Evolutionary conservation across 768 basidiomycete genomes (phyloP).

Genomic region (Serendipita indica): DNA sequence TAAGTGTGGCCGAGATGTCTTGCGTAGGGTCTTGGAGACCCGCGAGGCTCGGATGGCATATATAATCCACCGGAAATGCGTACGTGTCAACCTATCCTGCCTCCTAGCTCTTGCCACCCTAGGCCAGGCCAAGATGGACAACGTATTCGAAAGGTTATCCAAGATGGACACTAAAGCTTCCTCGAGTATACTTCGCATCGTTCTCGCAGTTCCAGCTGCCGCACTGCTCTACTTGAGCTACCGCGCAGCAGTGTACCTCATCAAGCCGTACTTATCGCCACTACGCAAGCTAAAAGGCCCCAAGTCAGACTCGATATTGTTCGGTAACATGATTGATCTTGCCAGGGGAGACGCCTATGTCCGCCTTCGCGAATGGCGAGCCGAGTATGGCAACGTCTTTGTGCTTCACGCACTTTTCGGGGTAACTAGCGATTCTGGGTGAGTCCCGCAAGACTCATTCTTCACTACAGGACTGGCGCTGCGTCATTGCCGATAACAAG

Average conservation of each 20-base stretch:
- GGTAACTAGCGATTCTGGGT: neutral
- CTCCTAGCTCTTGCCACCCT: no score
- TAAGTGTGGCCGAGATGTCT: no score
- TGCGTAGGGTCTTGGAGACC: no score
- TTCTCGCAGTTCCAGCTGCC: neutral
- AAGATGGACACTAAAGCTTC: neutral
- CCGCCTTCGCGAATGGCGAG: neutral
- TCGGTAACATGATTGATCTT: neutral
- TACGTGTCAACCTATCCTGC: no score
- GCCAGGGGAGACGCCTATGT: neutral
- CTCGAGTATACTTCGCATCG: neutral
- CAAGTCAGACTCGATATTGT: neutral
- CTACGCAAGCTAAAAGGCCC: neutral
- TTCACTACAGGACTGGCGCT: neutral
- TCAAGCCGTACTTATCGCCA: neutral
- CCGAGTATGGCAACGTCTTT: constrained; percentile 1
- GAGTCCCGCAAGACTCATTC: neutral
- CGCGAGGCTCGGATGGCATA: no score
- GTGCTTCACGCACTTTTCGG: neutral
- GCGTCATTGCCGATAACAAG: constrained; percentile 1
- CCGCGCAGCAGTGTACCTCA: neutral
- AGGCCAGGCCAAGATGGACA: no score
- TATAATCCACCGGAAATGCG: no score
- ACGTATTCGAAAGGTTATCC: no score
- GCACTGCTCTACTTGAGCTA: constrained; percentile 3